Evolutionary conservation across 768 basidiomycete species (phyloP).

Genomic region (Tylopilus vinaceipallidus): DNA sequence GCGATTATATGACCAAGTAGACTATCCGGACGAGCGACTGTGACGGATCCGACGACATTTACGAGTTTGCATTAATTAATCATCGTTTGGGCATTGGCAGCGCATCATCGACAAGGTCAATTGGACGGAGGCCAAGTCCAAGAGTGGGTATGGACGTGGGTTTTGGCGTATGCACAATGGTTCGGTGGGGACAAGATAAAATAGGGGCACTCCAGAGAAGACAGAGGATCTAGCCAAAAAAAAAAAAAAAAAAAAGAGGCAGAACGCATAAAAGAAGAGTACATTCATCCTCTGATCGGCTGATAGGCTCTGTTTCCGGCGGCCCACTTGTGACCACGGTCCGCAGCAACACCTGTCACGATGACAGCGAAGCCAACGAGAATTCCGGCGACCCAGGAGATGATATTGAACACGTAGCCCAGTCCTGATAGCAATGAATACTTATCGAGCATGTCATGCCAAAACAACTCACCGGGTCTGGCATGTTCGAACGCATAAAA

Average conservation of each 20-base stretch:
- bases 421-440: slow-evolving; percentile 41
- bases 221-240: background rate
- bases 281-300: slow-evolving; percentile 27
- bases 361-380: slow-evolving; percentile 53
- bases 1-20: slow-evolving; percentile 76
- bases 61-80: background rate
- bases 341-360: slow-evolving; percentile 56
- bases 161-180: background rate
- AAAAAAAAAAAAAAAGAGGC: background rate
- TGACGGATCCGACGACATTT: slow-evolving; percentile 8
- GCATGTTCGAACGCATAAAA: slow-evolving; percentile 57
- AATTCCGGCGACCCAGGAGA: slow-evolving; percentile 62
- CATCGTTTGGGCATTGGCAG: background rate
- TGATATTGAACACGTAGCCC: slow-evolving; percentile 55
- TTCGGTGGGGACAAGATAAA: background rate
- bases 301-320: slow-evolving; percentile 71
- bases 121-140: background rate
- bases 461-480: slow-evolving; percentile 48
- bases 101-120: background rate
- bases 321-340: slow-evolving; percentile 59
- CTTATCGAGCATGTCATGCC: background rate
- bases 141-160: slow-evolving; percentile 7
- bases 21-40: slow-evolving; percentile 62
- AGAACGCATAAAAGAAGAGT: background rate
- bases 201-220: background rate